Evolutionary conservation across 106 monocot species (phyloP), one percentile per base, ranked within the genome.

Genomic region (Dendrobium chrysotoxum): DNA sequence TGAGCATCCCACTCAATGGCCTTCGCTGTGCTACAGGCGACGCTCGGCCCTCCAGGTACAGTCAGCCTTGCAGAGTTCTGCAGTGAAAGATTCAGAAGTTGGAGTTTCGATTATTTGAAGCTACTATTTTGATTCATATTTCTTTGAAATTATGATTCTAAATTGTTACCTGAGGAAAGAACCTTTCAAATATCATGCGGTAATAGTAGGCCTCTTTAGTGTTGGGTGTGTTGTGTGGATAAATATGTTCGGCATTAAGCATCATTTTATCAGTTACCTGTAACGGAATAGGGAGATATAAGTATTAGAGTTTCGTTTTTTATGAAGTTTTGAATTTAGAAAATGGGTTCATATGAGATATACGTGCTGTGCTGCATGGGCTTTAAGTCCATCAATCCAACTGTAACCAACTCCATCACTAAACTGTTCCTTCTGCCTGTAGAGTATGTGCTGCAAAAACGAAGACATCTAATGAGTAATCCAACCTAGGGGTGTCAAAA

Each of bases 361-460:
- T 82, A 88, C 88, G 83, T 88, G 82, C 75, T 77, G 15, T 79
- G 73, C 84, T 30, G 91, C 80, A 79, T 91, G 91, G 7, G 88
- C 80, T 79, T 91, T 91, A 26, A 91, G 79, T 66, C 91, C 88
- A 86, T 88, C 91, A 68, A 91, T 91, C 91, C 88, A 88, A 72
- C 88, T 88, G 35, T 91, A 91, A 18, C 91, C 91, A 76, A 91
- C 91, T 58, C 91, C 91, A 84, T 88, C 91, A 80, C 91, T 91
- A 78, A 91, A 91, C 82, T 91, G 91, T 28, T 91, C 91, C 74
- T 91, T 91, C 67, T 91, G 88, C 70, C 91, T 88, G 45, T 91
- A 91, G 31, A 91, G 86, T 25, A 91, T 86, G 40, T 88, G 84
- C 88, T 91, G 84, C 40, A 81, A 46, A 73, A 31, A 39, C 3